Conservation (phyloP, 139 green algal genomes). For the Chlamydomonas sphaeroides region DNA sequence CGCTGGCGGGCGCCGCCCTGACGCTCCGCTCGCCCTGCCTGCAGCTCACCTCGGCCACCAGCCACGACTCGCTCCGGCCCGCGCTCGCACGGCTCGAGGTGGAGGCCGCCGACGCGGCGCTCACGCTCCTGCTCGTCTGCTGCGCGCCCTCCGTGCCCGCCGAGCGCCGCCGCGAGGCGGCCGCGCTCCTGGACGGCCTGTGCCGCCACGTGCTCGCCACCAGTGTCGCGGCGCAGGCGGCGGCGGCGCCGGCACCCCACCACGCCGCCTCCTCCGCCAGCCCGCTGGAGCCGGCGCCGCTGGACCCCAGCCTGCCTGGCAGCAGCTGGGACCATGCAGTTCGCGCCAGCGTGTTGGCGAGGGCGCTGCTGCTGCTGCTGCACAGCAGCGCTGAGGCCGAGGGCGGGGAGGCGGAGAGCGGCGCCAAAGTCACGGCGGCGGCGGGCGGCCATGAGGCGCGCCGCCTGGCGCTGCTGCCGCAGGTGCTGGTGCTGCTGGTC, state of each 20-base stretch:
- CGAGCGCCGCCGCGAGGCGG: not conserved
- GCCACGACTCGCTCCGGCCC: slow-evolving; percentile 27
- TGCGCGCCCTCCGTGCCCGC: not conserved
- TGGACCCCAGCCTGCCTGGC: slow-evolving; percentile 18
- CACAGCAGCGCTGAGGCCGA: not conserved
- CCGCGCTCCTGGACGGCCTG: not conserved
- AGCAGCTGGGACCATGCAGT: slow-evolving; percentile 38
- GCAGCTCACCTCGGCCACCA: slow-evolving; percentile 32
- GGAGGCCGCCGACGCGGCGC: slow-evolving; percentile 14
- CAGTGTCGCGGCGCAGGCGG: not conserved
- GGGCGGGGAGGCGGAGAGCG: not conserved
- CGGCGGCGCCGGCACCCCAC: not conserved
- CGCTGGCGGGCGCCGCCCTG: not conserved
- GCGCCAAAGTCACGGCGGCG: not conserved
- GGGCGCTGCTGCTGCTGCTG: slow-evolving; percentile 9
- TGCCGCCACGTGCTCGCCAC: not conserved
- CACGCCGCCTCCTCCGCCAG: not conserved
- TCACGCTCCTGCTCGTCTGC: slow-evolving; percentile 2
- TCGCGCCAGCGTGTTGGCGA: slow-evolving; percentile 10
- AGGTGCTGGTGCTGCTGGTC: slow-evolving; percentile 26
- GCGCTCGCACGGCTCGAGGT: slow-evolving; percentile 20
- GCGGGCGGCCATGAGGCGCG: not conserved
- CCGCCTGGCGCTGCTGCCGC: slow-evolving; percentile 8
- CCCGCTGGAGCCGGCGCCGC: slow-evolving; percentile 12
- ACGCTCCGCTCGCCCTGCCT: not conserved